Evolutionary conservation across 2,329 filamentous ascomycete species (phyloP).

Genomic region (Tolypocladium sp.): DNA sequence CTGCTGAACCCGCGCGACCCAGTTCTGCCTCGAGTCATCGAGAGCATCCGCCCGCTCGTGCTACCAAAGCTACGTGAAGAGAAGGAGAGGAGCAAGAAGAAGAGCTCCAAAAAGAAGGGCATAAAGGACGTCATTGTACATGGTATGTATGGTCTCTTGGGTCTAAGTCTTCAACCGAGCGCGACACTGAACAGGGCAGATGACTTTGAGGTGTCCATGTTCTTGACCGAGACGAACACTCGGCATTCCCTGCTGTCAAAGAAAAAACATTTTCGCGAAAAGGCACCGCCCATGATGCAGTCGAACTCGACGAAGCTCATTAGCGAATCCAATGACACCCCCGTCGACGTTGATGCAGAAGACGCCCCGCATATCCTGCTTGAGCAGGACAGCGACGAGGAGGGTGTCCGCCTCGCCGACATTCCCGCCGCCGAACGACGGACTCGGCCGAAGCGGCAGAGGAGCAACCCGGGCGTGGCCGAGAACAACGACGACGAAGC

Average conservation of each 20-base stretch:
- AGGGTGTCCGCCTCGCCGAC: constrained; percentile 20
- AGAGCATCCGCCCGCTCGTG: constrained; percentile 75
- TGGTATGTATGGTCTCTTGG: constrained; percentile 52
- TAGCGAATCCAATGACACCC: constrained; percentile 42
- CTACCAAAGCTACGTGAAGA: constrained; percentile 88
- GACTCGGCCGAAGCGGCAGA: constrained; percentile 19
- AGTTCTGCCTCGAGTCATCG: constrained; percentile 73
- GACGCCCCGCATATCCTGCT: constrained; percentile 25
- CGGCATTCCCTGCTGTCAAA: constrained; percentile 82
- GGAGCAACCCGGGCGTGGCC: constrained; percentile 5
- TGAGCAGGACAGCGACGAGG: constrained; percentile 39
- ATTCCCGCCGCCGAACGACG: constrained; percentile 18
- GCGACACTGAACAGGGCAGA: constrained; percentile 41
- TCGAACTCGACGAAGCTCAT: constrained; percentile 57
- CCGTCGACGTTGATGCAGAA: constrained; percentile 41
- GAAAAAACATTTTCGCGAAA: constrained; percentile 66
- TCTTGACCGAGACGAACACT: constrained; percentile 77
- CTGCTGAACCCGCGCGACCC: constrained; percentile 69
- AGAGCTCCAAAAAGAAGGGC: constrained; percentile 62
- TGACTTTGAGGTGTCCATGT: constrained; percentile 92
- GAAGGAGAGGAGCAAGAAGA: constrained; percentile 50
- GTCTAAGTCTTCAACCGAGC: not conserved
- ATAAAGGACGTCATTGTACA: constrained; percentile 82
- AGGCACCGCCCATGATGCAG: constrained; percentile 39
- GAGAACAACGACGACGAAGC: constrained; percentile 18